Conservation (phyloP, 2,329 filamentous ascomycete genomes). For the Intubia oerlemansii region DNA sequence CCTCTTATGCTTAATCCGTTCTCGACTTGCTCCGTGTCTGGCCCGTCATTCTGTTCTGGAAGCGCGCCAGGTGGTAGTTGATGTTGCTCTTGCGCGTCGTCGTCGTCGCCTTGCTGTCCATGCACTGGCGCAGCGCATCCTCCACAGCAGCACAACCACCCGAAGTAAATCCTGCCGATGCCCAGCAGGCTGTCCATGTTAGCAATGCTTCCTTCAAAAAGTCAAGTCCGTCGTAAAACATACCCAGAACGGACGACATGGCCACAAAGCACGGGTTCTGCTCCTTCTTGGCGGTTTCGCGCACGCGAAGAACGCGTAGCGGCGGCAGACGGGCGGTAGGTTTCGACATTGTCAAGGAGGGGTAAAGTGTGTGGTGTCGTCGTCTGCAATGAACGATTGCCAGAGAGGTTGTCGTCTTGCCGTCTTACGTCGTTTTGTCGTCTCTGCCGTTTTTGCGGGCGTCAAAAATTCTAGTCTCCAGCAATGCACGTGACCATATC, state of each 20-base stretch:
- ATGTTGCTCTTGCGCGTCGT: slow-evolving; percentile 46
- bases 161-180: slow-evolving; percentile 49
- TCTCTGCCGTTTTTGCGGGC: no score
- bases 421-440: no score
- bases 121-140: slow-evolving; percentile 41
- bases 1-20: slow-evolving; percentile 8
- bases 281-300: slow-evolving; percentile 25
- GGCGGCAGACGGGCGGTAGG: slow-evolving; percentile 28
- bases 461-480: no score
- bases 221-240: slow-evolving; percentile 7
- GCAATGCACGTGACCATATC: no score
- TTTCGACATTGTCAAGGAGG: neutral
- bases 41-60: slow-evolving; percentile 44
- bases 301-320: slow-evolving; percentile 30
- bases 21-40: slow-evolving; percentile 13
- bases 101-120: slow-evolving; percentile 50
- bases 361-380: no score
- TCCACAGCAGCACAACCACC: slow-evolving; percentile 37
- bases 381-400: no score
- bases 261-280: slow-evolving; percentile 31
- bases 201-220: neutral
- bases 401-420: no score
- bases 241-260: slow-evolving; percentile 37
- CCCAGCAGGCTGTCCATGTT: slow-evolving; percentile 57
- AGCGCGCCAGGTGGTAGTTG: slow-evolving; percentile 80